Conservation (phyloP, 2,329 filamentous ascomycete species). For the Hypoxylon rubiginosum region DNA sequence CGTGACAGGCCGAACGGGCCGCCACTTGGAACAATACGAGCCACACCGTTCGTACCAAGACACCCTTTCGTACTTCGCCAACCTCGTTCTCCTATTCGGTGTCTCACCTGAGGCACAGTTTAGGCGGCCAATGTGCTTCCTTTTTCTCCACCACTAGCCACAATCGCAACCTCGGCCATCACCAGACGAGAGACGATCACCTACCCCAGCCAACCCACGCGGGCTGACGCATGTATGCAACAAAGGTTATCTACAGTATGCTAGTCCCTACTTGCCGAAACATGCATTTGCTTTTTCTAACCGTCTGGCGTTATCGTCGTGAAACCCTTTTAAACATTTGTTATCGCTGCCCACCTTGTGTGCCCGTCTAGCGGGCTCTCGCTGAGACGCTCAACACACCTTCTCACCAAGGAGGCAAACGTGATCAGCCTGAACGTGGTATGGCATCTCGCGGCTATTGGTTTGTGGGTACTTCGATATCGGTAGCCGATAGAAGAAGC, state of each 20-base stretch:
- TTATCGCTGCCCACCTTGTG: slow-evolving; percentile 1
- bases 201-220: slow-evolving; percentile 29
- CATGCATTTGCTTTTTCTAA: slow-evolving; percentile 19
- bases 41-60: slow-evolving; percentile 43
- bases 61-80: slow-evolving; percentile 18
- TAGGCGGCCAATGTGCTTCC: slow-evolving; percentile 17
- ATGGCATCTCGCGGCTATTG: slow-evolving; percentile 27
- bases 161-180: slow-evolving; percentile 23
- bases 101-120: slow-evolving; percentile 22
- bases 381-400: slow-evolving; percentile 24
- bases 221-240: slow-evolving; percentile 38
- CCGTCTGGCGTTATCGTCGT: slow-evolving; percentile 5
- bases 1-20: slow-evolving; percentile 33
- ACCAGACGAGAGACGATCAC: slow-evolving; percentile 15
- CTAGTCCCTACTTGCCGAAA: slow-evolving; percentile 30
- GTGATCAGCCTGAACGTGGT: slow-evolving; percentile 27
- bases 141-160: slow-evolving; percentile 41
- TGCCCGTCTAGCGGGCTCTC: slow-evolving; percentile 8
- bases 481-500: slow-evolving; percentile 30
- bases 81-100: slow-evolving; percentile 37
- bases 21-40: slow-evolving; percentile 39
- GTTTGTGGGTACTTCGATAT: slow-evolving; percentile 5
- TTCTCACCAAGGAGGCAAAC: slow-evolving; percentile 28
- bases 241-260: slow-evolving; percentile 30
- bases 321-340: slow-evolving; percentile 11